Percentiles rank a stretch among this genome's conserved stretches.
Conservation (phyloP, 768 basidiomycete genomes). For the Boletellus sp. region DNA sequence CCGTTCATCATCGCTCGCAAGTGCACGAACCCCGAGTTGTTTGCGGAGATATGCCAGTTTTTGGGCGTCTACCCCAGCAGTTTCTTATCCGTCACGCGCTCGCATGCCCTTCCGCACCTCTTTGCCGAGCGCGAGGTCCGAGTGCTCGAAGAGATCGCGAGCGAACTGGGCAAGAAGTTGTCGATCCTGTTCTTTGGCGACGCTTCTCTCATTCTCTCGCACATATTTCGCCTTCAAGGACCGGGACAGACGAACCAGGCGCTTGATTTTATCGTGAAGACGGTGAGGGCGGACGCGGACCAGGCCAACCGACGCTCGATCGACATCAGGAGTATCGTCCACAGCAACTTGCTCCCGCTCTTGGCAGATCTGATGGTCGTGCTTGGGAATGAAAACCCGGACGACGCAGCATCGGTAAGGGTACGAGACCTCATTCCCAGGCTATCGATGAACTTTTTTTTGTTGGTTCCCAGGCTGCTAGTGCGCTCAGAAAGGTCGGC, state of each 20-base stretch:
- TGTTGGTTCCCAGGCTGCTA: slow-evolving; percentile 44
- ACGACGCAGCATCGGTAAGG: slow-evolving; percentile 44
- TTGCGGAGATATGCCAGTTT: slow-evolving; percentile 68
- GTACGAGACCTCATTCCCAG: slow-evolving; percentile 5
- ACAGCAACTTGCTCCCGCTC: slow-evolving; percentile 63
- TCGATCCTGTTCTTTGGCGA: slow-evolving; percentile 55
- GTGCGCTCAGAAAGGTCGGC: slow-evolving; percentile 45
- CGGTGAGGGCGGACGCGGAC: slow-evolving; percentile 48
- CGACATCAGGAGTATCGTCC: slow-evolving; percentile 50
- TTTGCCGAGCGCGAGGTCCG: slow-evolving; percentile 58
- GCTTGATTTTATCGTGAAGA: slow-evolving; percentile 56
- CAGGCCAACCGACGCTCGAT: slow-evolving; percentile 32
- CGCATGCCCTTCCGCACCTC: slow-evolving; percentile 64
- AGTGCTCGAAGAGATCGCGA: slow-evolving; percentile 60
- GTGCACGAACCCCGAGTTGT: slow-evolving; percentile 51
- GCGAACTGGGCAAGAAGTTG: slow-evolving; percentile 42
- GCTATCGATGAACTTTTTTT: slow-evolving; percentile 32
- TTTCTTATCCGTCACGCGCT: slow-evolving; percentile 63
- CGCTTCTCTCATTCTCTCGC: slow-evolving; percentile 57
- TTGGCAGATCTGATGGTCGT: slow-evolving; percentile 73
- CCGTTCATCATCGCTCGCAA: slow-evolving; percentile 60
- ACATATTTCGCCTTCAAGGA: slow-evolving; percentile 58
- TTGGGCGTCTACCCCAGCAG: slow-evolving; percentile 51
- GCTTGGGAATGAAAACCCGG: slow-evolving; percentile 65
- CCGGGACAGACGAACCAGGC: slow-evolving; percentile 54